phyloP scores from a whole-genome alignment of 768 basidiomycete genomes.

The Boletus rubescentipes region DNA sequence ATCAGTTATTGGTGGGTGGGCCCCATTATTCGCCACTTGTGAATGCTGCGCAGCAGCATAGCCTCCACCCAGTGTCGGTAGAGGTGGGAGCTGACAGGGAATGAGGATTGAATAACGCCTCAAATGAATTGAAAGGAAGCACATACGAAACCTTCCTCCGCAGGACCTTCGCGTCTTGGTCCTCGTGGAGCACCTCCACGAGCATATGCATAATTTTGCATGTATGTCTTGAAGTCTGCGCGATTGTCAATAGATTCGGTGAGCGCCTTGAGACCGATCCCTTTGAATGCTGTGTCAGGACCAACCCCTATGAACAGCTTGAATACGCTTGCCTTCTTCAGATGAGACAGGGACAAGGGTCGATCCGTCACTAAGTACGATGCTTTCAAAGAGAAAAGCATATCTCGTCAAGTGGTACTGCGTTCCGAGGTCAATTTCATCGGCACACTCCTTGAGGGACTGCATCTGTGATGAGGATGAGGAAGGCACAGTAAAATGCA shows the following conservation, averaged over 20 bases:
- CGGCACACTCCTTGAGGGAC: conserved; percentile 92
- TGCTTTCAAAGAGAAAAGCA: conserved; percentile 90
- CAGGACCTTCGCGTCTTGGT: conserved; percentile 85
- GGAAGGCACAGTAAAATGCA: neutral
- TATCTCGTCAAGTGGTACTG: conserved; percentile 97
- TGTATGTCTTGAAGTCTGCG: conserved; percentile 91
- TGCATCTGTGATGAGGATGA: conserved; percentile 30
- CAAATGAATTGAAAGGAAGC: conserved; percentile 3
- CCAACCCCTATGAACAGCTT: neutral
- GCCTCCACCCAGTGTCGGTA: conserved; percentile 44
- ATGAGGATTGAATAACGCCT: neutral
- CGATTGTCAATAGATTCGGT: conserved; percentile 94
- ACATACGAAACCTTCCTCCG: conserved; percentile 92
- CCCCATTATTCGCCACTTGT: conserved; percentile 26
- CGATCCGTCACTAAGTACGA: conserved; percentile 84
- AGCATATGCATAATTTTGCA: conserved; percentile 97
- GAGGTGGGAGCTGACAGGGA: conserved; percentile 54
- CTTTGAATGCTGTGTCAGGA: conserved; percentile 29
- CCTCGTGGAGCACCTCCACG: conserved; percentile 66
- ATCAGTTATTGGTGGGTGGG: conserved; percentile 42
- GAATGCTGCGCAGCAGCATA: conserved; percentile 28
- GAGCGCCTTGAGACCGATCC: conserved; percentile 77
- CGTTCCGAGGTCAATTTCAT: conserved; percentile 96
- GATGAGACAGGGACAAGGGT: conserved; percentile 70
- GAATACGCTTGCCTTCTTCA: conserved; percentile 59